These are phyloP conservation scores for Syzygium grande DNA, from an alignment of 345 rosid genomes.

Conservation along the genomic window DNA sequence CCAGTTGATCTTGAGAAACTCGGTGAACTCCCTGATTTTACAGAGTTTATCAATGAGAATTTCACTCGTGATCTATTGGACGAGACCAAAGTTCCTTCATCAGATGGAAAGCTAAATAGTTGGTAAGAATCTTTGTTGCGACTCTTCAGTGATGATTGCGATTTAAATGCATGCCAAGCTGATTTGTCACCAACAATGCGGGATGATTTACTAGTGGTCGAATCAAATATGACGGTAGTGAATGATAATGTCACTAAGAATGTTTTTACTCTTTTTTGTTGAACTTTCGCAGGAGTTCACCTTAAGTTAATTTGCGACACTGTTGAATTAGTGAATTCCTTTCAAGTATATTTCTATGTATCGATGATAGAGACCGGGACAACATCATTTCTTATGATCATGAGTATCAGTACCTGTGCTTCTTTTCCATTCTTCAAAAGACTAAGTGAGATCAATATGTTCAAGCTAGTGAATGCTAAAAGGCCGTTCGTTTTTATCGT, in stretches of 20 bases:
- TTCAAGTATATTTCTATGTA: not conserved
- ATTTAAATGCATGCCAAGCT: not conserved
- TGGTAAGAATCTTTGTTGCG: not conserved
- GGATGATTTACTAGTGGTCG: not conserved
- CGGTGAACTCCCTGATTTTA: not conserved
- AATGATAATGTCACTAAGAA: not conserved
- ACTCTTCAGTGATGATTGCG: not conserved
- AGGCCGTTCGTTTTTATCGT: not conserved
- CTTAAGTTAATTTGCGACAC: not conserved
- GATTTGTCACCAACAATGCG: not conserved
- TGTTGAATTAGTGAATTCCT: not conserved
- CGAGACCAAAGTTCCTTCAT: not conserved
- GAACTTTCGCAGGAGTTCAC: not conserved
- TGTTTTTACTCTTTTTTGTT: not conserved
- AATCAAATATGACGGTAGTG: not conserved
- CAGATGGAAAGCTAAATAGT: not conserved
- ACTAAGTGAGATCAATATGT: not conserved
- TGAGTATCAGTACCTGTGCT: not conserved
- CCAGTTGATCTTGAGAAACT: not conserved
- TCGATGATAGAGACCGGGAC: not conserved
- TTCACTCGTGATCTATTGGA: too few relatives aligned
- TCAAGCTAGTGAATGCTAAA: not conserved
- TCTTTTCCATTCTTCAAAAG: not conserved
- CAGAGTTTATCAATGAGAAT: not conserved
- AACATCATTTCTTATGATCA: not conserved